These are phyloP conservation scores for Citrus cavaleriei DNA, from an alignment of 345 rosid species.

Conservation along the genomic window DNA sequence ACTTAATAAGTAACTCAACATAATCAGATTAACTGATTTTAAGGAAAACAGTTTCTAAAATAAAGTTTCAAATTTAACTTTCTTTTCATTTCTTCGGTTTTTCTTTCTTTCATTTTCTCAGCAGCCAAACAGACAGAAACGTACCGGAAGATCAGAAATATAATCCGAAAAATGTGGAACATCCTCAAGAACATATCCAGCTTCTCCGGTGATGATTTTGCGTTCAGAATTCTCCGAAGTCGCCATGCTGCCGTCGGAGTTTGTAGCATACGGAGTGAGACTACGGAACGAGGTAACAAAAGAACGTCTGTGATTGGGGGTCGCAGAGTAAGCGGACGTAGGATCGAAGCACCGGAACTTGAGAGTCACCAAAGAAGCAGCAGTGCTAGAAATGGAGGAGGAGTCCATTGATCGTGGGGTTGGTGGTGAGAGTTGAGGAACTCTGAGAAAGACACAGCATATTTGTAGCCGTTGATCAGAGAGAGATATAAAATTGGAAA, in stretches of 20 bases:
- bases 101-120: not conserved
- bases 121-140: not conserved
- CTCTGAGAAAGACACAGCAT: not conserved
- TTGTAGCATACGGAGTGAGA: not conserved
- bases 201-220: conserved; percentile 27
- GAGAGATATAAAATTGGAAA: not conserved
- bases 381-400: conserved; percentile 30
- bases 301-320: conserved; percentile 10
- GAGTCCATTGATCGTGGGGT: conserved; percentile 22
- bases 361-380: conserved; percentile 25
- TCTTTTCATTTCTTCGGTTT: not conserved
- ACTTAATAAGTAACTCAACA: no score
- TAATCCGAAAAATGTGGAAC: conserved; percentile 53
- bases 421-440: not conserved
- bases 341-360: conserved; percentile 46
- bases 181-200: conserved; percentile 50
- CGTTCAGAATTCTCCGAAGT: conserved; percentile 10
- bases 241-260: not conserved
- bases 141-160: conserved; percentile 40
- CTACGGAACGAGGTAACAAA: conserved; percentile 1
- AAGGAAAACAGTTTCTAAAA: not conserved
- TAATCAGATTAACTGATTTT: not conserved
- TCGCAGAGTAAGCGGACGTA: conserved; percentile 4
- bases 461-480: conserved; percentile 22
- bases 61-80: not conserved